phyloP scores from a whole-genome alignment of 1,139 yeast species.

The Suhomyces yuchorum region DNA sequence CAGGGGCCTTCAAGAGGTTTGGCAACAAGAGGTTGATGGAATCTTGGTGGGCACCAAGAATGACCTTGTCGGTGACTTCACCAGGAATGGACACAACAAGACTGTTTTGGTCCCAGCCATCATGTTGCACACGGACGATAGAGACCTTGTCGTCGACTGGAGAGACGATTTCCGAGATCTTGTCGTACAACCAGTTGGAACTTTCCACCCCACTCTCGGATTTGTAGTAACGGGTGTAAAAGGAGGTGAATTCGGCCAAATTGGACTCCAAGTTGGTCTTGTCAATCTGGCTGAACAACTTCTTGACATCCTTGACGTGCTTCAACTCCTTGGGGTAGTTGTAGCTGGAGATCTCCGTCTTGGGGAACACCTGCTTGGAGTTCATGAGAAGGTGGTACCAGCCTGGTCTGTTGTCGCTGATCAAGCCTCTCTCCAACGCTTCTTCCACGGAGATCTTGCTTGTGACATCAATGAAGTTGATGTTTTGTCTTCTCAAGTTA shows the following conservation, averaged over 20 bases:
- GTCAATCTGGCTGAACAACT: constrained; percentile 45
- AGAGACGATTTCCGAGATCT: constrained; percentile 44
- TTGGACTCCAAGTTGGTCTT: constrained; percentile 51
- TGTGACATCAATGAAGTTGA: constrained; percentile 73
- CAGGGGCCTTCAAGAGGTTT: constrained; percentile 75
- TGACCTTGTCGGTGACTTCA: constrained; percentile 44
- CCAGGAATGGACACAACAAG: constrained; percentile 48
- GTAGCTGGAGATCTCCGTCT: constrained; percentile 41
- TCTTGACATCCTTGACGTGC: constrained; percentile 42
- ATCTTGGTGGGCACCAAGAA: constrained; percentile 91
- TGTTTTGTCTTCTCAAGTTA: constrained; percentile 52
- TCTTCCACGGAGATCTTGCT: constrained; percentile 40
- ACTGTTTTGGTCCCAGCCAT: constrained; percentile 49
- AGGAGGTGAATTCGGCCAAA: constrained; percentile 66
- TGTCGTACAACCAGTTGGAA: constrained; percentile 67
- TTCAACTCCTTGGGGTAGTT: constrained; percentile 54
- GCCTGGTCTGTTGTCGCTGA: constrained; percentile 18
- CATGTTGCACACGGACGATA: constrained; percentile 35
- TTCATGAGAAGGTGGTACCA: constrained; percentile 24
- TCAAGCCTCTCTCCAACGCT: constrained; percentile 34
- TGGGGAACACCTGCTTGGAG: constrained; percentile 35
- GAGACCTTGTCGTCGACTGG: constrained; percentile 39
- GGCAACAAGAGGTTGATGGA: constrained; percentile 78
- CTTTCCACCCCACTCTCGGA: constrained; percentile 69
- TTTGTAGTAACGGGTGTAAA: constrained; percentile 80